Base-by-base conservation (phyloP, 1,284 basidiomycete genomes). In the Wallemia mellicola region DNA sequence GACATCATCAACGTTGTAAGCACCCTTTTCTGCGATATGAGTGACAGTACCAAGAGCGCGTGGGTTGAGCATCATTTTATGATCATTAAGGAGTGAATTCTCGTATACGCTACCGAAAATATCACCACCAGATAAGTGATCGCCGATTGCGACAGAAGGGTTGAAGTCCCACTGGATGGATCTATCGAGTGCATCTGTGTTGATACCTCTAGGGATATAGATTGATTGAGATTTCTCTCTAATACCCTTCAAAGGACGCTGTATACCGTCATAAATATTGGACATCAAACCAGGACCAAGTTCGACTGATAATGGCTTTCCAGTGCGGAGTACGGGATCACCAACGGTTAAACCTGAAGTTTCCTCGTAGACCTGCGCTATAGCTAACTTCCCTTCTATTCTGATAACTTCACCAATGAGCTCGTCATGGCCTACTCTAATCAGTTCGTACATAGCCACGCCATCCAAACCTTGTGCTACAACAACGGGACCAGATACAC, bases 301-400 rank as follows among this genome's bases (percentile, higher is more conserved):
- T 70, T 99, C 92, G 62, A 98, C 94, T 69, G 84, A 88, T 60
- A 99, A 78, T 33, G 92, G 92, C 71, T 98, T 98, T 62, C 92
- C 92, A 54, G 92, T 98, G 61, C 91, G 78, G 67, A 99, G 74
- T 17, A 99, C 94, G 60, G 92, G 92, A 74, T 99, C 92, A 55
- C 92, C 92, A 61, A 98, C 89, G 19, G 88, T 94, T 59, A 99
- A 87, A 65, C 91, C 89, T 59, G 91, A 91, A 2, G 89, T 95
- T 75, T 95, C 91, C 71, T 95, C 94, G 69, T 99, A 98, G n/a
- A 99, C 94, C 72, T 99, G 94, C 64, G 98, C 96, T 7, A 92
- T 98, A 59, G 87, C 84, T 73, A 95, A 89, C 73, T 94, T 91
- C 61, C 80, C 80, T 67, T 95, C 89, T 72, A 95, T 94, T 68